Base-by-base conservation (phyloP, 495 filamentous ascomycete species). In the Penicillium paradoxum region DNA sequence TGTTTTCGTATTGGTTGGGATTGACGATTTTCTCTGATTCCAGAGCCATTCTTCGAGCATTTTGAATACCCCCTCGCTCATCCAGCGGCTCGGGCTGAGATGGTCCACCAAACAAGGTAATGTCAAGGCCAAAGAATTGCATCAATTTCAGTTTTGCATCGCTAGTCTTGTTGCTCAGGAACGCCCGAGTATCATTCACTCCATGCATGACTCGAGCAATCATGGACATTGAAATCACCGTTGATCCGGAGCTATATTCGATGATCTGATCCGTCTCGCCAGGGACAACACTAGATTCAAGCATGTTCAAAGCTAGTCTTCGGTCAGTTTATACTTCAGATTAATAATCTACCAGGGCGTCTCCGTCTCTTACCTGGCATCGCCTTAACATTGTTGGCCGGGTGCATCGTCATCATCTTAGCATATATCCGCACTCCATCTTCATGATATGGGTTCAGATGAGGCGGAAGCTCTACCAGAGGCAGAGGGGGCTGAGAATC, bases 361-460 rank as follows among this genome's bases (percentile, higher is more conserved):
- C 7, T 55, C 70, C n/a, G 15, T 14, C 7, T 55, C 70, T 9
- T 71, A 81, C 80, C 82, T 59, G 82, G 81, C 62, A 85, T 72
- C 4, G 78, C 77, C 51, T 85, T 85, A 58, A 85, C 82, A 56
- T 84, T 85, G 49, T 84, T 79, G 32, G 81, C 80, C 15, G 82
- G 82, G 52, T 81, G 76, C 68, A 75, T 73, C 15, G 78, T 82
- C 72, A 85, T 74, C 78, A 85, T 77, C 66, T 85, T 85, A 13
- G 81, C 81, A 57, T 81, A 85, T 45, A 85, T 81, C 15, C 80
- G 73, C 10, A 85, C 78, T 4, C 77, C 79, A 77, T 85, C 79
- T 22, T 72, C 27, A 24, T 71, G 63, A 43, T 74, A 79, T 9
- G 82, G 81, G 51, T 85, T 85, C 51, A 85, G 61, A 36, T 70